Conservation (phyloP, 306 rosid genomes). For the Delonix regia region DNA sequence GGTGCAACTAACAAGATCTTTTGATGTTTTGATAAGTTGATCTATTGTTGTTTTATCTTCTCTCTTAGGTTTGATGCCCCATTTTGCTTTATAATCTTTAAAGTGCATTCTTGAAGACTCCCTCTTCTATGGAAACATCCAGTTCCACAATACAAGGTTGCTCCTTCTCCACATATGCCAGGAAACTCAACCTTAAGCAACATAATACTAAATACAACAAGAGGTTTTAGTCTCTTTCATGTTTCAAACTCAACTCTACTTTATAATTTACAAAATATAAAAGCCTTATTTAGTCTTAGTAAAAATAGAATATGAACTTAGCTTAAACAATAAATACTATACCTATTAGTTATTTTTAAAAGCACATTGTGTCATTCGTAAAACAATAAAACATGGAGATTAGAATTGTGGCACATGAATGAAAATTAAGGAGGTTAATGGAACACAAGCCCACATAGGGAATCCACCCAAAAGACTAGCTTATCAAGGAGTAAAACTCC, state of each 20-base stretch:
- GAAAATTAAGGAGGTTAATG: too few species aligned
- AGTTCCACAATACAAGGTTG: constrained; percentile 69
- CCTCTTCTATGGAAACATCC: constrained; percentile 77
- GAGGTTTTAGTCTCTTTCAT: background rate
- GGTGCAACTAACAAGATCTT: constrained; percentile 52
- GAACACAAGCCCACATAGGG: too few species aligned
- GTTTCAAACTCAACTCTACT: background rate
- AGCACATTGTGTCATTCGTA: too few species aligned
- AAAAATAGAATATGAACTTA: too few species aligned
- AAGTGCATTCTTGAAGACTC: constrained; percentile 53
- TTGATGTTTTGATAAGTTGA: constrained; percentile 61
- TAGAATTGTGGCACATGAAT: background rate
- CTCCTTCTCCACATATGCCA: constrained; percentile 56
- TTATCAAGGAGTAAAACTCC: too few species aligned
- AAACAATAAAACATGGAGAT: background rate
- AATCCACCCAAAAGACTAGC: too few species aligned
- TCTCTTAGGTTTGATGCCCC: constrained; percentile 18
- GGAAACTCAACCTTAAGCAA: constrained; percentile 55
- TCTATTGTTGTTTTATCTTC: constrained; percentile 37
- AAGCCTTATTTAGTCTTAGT: too few species aligned
- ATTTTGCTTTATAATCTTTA: constrained; percentile 31
- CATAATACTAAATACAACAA: background rate
- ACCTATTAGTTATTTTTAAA: too few species aligned
- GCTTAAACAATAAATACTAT: too few species aligned
- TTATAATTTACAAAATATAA: too few species aligned